Percentiles rank a stretch among this genome's conserved stretches.
Evolutionary conservation across 2,329 filamentous ascomycete genomes (phyloP).

Genomic region (Lomentospora prolificans): DNA sequence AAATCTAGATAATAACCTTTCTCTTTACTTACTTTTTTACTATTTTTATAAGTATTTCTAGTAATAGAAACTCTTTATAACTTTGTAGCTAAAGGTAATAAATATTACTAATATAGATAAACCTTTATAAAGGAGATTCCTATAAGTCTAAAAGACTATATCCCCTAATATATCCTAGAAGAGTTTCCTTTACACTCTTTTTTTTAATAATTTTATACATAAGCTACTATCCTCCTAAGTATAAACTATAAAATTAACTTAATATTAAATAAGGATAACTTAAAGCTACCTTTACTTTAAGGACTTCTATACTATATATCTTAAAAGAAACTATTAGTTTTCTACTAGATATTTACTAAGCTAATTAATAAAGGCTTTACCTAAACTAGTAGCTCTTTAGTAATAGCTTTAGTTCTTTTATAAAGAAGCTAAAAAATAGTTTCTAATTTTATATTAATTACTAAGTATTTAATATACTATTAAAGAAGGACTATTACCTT

Average conservation of each 20-base stretch:
- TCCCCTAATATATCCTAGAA: background rate
- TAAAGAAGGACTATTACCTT: too few species aligned
- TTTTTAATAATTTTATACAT: background rate
- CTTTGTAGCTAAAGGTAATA: background rate
- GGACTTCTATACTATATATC: background rate
- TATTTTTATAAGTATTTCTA: background rate
- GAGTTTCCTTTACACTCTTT: background rate
- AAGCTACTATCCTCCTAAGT: background rate
- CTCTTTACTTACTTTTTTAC: too few species aligned
- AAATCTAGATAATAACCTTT: background rate
- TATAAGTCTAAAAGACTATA: background rate
- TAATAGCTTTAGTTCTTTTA: background rate
- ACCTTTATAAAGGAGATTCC: background rate
- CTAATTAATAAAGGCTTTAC: background rate
- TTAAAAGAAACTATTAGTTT: background rate
- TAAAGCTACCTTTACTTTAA: background rate
- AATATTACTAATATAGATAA: background rate
- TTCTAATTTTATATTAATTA: too few species aligned
- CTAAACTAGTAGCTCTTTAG: background rate
- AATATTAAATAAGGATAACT: background rate
- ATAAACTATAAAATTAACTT: background rate
- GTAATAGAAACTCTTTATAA: background rate
- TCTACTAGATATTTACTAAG: background rate
- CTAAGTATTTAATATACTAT: too few species aligned
- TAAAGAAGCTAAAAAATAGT: background rate